phyloP scores from a whole-genome alignment of 2,329 filamentous ascomycete species.

The Furcasterigmium furcatum region DNA sequence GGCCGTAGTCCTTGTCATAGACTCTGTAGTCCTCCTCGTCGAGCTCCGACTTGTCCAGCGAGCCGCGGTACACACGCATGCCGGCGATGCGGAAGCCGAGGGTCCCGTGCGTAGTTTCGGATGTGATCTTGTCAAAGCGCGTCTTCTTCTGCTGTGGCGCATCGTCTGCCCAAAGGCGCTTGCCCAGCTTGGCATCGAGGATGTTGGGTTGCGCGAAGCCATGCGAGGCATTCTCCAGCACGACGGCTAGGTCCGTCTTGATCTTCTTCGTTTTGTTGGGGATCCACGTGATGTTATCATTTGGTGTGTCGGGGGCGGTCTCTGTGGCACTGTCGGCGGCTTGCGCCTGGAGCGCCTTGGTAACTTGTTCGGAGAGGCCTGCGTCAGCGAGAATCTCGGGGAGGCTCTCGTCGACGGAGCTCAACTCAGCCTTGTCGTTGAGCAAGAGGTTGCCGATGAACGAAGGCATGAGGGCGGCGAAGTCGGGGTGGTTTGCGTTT shows the following conservation, averaged over 20 bases:
- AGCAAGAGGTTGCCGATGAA: constrained; percentile 79
- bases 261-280: constrained; percentile 58
- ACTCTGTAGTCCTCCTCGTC: constrained; percentile 54
- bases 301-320: constrained; percentile 5
- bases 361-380: constrained; percentile 29
- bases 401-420: constrained; percentile 44
- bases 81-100: constrained; percentile 63
- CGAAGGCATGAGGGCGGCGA: constrained; percentile 77
- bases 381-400: constrained; percentile 37
- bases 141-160: constrained; percentile 56
- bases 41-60: constrained; percentile 45
- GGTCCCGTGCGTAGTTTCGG: constrained; percentile 56
- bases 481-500: constrained; percentile 61
- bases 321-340: constrained; percentile 13
- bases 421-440: constrained; percentile 47
- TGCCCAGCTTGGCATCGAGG: constrained; percentile 87
- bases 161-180: constrained; percentile 79
- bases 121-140: constrained; percentile 57
- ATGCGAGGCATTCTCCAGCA: constrained; percentile 78
- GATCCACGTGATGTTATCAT: constrained; percentile 32
- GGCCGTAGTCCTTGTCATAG: constrained; percentile 63
- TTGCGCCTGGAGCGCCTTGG: constrained; percentile 26
- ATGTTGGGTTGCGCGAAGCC: constrained; percentile 86
- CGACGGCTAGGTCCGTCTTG: constrained; percentile 74
- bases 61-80: constrained; percentile 61